phyloP scores from a whole-genome alignment of 1,284 basidiomycete genomes.

The Gymnopus androsaceus region DNA sequence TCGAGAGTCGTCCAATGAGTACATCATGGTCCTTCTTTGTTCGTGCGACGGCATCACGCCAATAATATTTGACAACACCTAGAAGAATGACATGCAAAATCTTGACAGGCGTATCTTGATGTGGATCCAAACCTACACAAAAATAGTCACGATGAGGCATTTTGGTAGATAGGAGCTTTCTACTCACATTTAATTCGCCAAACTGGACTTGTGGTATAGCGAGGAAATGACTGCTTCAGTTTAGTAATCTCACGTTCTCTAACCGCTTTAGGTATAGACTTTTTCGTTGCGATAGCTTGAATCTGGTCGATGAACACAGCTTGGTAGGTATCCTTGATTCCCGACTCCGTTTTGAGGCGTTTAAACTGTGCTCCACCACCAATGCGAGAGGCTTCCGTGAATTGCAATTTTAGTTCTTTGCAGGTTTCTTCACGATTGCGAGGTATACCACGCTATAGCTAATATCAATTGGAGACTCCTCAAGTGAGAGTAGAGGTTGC shows the following conservation, averaged over 20 bases:
- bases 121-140: constrained; percentile 32
- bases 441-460: background rate
- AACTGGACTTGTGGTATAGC: constrained; percentile 11
- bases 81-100: constrained; percentile 38
- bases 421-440: background rate
- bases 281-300: background rate
- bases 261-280: background rate
- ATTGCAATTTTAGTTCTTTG: background rate
- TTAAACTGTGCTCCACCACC: background rate
- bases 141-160: background rate
- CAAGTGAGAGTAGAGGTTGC: too few species aligned
- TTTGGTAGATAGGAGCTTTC: background rate
- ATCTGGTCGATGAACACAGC: constrained; percentile 3
- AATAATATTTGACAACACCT: constrained; percentile 40
- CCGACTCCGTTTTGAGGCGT: background rate
- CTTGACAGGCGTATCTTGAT: constrained; percentile 37
- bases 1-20: constrained; percentile 26
- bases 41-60: constrained; percentile 32
- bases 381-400: background rate
- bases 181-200: constrained; percentile 2
- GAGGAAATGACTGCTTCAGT: constrained; percentile 1
- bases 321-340: constrained; percentile 15
- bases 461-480: too few species aligned
- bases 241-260: background rate
- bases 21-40: constrained; percentile 23